Conservation (phyloP, 2,329 filamentous ascomycete genomes). For the Pyrenophora teres region DNA sequence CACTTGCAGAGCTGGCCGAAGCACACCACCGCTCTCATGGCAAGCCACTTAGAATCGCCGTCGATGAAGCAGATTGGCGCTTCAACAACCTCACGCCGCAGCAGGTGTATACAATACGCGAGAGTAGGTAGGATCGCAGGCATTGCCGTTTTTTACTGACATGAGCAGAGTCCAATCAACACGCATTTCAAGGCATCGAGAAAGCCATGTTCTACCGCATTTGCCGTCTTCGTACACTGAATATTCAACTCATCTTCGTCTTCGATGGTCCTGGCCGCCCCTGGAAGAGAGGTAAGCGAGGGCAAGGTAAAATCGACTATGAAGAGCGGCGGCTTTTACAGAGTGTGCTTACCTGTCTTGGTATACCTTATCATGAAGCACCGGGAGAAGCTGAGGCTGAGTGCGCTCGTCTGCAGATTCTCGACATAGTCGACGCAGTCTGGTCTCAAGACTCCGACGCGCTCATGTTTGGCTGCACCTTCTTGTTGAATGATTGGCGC, state of each 20-base stretch:
- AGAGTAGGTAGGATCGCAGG: slow-evolving; percentile 28
- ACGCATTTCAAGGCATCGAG: slow-evolving; percentile 49
- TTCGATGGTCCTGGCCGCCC: slow-evolving; percentile 58
- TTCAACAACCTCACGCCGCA: slow-evolving; percentile 49
- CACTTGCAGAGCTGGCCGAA: slow-evolving; percentile 47
- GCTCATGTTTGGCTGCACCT: slow-evolving; percentile 55
- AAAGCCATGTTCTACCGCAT: slow-evolving; percentile 51
- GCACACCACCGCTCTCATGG: slow-evolving; percentile 43
- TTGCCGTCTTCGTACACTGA: slow-evolving; percentile 53
- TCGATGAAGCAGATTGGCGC: slow-evolving; percentile 53
- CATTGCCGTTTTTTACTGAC: neutral
- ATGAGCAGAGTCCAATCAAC: slow-evolving; percentile 26
- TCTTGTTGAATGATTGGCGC: slow-evolving; percentile 47
- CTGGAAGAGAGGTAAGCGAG: slow-evolving; percentile 41
- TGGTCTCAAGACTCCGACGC: slow-evolving; percentile 55
- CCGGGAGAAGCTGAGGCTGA: slow-evolving; percentile 57
- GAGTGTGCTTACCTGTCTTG: slow-evolving; percentile 46
- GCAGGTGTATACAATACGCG: slow-evolving; percentile 43
- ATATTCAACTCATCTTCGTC: slow-evolving; percentile 60
- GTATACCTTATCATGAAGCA: slow-evolving; percentile 52
- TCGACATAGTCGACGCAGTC: slow-evolving; percentile 55
- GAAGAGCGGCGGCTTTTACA: slow-evolving; percentile 42
- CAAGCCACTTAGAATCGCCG: slow-evolving; percentile 48
- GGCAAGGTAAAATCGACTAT: slow-evolving; percentile 41
- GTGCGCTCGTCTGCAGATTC: slow-evolving; percentile 52